Percentiles rank a stretch among this genome's conserved stretches.
Evolutionary conservation across 2,329 filamentous ascomycete species (phyloP).

Genomic region (Mycocentrospora acerina): DNA sequence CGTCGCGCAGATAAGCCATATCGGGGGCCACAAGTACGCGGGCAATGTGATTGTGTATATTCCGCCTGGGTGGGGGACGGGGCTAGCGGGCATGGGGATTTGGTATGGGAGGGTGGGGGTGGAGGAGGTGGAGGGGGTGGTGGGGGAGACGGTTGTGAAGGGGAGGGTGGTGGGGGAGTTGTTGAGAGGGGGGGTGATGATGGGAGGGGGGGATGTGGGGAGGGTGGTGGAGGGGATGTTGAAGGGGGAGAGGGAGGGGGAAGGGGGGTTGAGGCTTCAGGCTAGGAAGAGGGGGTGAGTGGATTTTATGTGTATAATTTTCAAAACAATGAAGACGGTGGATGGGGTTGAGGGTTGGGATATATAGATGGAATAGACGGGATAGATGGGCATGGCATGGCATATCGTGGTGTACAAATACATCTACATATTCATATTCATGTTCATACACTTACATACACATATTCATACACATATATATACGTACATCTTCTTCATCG

Average conservation of each 20-base stretch:
- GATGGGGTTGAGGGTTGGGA: no score
- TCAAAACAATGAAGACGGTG: not conserved
- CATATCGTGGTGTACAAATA: no score
- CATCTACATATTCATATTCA: no score
- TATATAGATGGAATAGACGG: no score
- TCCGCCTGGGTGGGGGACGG: conserved; percentile 58
- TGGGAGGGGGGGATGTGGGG: conserved; percentile 27
- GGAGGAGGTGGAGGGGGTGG: conserved; percentile 72
- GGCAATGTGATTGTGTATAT: conserved; percentile 83
- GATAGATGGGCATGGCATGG: no score
- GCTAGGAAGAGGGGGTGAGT: conserved; percentile 17
- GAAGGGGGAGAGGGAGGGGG: conserved; percentile 28
- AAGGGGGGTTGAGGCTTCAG: conserved; percentile 21
- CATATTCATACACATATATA: no score
- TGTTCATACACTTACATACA: no score
- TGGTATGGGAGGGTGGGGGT: conserved; percentile 83
- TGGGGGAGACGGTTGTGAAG: conserved; percentile 67
- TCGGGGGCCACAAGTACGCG: conserved; percentile 83
- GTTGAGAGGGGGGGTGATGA: conserved; percentile 67
- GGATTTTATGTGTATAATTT: no score
- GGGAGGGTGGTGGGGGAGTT: conserved; percentile 70
- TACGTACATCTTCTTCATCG: no score
- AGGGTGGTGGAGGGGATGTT: conserved; percentile 37
- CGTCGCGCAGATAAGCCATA: conserved; percentile 73
- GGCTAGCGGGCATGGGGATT: conserved; percentile 69